phyloP scores from a whole-genome alignment of 2,329 filamentous ascomycete species.

The Aspergillus luchuensis region DNA sequence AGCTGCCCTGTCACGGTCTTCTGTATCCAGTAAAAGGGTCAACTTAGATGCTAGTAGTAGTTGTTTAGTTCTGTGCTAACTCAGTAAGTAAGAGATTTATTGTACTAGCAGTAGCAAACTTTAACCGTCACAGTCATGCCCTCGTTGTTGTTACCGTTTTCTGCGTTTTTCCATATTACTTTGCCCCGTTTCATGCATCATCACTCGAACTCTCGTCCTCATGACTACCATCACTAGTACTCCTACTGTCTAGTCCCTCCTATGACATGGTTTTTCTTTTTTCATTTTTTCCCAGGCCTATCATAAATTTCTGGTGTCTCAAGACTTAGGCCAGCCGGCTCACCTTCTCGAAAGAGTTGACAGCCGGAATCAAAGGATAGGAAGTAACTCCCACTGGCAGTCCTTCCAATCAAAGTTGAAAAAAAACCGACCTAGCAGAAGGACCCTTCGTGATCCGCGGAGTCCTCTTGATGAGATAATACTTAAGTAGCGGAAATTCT shows the following conservation, averaged over 20 bases:
- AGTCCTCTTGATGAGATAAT: background rate
- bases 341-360: background rate
- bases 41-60: too few relatives aligned
- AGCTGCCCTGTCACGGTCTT: background rate
- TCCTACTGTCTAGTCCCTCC: too few relatives aligned
- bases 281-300: too few relatives aligned
- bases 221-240: too few relatives aligned
- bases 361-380: background rate
- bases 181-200: background rate
- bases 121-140: background rate
- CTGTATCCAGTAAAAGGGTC: background rate
- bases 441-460: background rate
- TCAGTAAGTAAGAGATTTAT: too few relatives aligned
- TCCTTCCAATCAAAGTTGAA: conserved; percentile 1
- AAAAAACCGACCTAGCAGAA: background rate
- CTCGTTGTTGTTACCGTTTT: background rate
- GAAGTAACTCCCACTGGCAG: background rate
- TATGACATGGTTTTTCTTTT: too few relatives aligned
- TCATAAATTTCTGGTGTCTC: too few relatives aligned
- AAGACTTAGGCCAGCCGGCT: background rate
- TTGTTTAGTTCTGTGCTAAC: too few relatives aligned
- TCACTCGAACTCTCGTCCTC: background rate
- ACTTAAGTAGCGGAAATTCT: background rate
- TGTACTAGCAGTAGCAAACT: too few relatives aligned
- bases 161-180: too few relatives aligned